Percentiles rank a stretch among this genome's conserved stretches.
Conservation (phyloP, 225 moss, liverwort and hornwort genomes). For the Physcomitrellopsis africana region DNA sequence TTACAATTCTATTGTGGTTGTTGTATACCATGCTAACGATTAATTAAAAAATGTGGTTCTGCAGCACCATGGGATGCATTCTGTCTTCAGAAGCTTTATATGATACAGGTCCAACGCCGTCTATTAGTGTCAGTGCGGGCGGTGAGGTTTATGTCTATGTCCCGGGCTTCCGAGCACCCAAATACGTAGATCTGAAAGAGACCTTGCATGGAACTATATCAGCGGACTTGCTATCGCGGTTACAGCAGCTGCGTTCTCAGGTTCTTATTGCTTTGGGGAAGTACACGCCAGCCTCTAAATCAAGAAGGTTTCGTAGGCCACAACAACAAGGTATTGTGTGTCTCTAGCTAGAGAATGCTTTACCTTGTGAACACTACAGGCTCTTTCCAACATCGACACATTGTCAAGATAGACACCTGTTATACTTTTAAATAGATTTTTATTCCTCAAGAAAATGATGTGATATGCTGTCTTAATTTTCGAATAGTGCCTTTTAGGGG, state of each 20-base stretch:
- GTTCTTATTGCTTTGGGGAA: constrained; percentile 31
- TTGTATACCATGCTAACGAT: neutral
- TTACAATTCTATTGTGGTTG: neutral
- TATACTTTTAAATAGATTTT: neutral
- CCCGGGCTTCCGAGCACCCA: constrained; percentile 44
- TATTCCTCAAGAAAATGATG: neutral
- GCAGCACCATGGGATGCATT: constrained; percentile 55
- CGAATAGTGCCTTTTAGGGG: neutral
- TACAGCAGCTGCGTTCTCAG: constrained; percentile 43
- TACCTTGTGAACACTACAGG: no score
- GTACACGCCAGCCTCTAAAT: constrained; percentile 28
- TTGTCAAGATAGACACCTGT: neutral
- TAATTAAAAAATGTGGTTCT: neutral
- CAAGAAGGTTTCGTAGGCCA: constrained; percentile 19
- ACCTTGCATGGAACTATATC: constrained; percentile 40
- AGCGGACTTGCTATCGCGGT: constrained; percentile 38
- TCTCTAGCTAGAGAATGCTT: neutral
- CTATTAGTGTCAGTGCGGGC: neutral
- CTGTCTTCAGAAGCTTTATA: constrained; percentile 36
- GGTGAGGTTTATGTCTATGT: constrained; percentile 57
- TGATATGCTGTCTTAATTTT: neutral
- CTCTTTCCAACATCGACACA: neutral
- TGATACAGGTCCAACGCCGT: neutral
- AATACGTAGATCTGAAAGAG: constrained; percentile 39
- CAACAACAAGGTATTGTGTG: constrained; percentile 33